These are phyloP conservation scores for Calonectria pteridis DNA, from an alignment of 2,329 filamentous ascomycete species.

Conservation along the genomic window DNA sequence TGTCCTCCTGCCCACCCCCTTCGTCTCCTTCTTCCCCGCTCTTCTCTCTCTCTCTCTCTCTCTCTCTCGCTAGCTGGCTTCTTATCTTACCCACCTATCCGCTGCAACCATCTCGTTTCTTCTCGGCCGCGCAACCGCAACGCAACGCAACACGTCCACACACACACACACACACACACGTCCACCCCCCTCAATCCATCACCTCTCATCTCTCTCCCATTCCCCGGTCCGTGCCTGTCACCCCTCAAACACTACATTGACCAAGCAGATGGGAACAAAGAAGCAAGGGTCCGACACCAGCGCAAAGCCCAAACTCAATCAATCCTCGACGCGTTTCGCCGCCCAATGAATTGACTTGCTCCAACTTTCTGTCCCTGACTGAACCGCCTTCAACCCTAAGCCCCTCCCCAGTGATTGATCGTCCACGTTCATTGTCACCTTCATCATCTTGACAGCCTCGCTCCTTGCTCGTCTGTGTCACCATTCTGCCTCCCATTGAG, in stretches of 20 bases:
- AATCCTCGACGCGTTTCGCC: slow-evolving; percentile 12
- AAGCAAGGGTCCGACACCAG: slow-evolving; percentile 19
- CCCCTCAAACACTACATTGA: slow-evolving; percentile 6
- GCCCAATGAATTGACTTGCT: slow-evolving; percentile 17
- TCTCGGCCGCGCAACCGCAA: slow-evolving; percentile 18
- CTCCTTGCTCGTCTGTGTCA: not conserved
- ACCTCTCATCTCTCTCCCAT: not conserved
- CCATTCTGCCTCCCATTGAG: not conserved
- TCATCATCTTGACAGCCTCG: slow-evolving; percentile 2
- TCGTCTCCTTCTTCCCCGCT: slow-evolving; percentile 12
- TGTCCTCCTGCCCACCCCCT: not conserved
- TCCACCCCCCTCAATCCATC: not conserved
- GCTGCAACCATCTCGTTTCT: slow-evolving; percentile 11
- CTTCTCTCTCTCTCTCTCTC: not conserved
- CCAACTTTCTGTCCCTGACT: slow-evolving; percentile 3
- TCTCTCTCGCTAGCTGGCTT: not conserved
- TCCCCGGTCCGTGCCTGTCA: not conserved
- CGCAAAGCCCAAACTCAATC: slow-evolving; percentile 21
- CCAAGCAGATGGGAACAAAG: not conserved
- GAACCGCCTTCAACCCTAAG: slow-evolving; percentile 16
- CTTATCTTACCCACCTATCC: slow-evolving; percentile 1
- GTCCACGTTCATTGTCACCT: slow-evolving; percentile 6
- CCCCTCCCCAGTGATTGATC: not conserved
- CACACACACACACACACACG: not conserved
- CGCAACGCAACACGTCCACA: slow-evolving; percentile 14